Conservation (phyloP, 129 eudicot genomes). For the Chrysanthemum seticuspe region DNA sequence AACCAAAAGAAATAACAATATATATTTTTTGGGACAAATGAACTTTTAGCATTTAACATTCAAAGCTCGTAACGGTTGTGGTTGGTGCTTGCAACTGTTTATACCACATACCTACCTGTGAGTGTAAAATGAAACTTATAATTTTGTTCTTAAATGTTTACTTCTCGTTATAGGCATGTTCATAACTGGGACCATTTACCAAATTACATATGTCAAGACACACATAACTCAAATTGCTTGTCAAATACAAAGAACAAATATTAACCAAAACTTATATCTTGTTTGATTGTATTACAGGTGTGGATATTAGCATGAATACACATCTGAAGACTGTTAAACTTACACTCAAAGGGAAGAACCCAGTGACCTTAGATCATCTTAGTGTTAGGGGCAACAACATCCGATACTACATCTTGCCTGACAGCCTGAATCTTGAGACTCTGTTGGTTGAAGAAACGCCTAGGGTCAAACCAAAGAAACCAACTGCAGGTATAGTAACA, state of each 20-base stretch:
- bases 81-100: too few species aligned
- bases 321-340: constrained; percentile 92
- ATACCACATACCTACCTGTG: too few species aligned
- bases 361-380: constrained; percentile 87
- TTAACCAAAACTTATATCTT: background rate
- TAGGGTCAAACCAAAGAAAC: constrained; percentile 94
- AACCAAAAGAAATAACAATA: too few species aligned
- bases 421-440: constrained; percentile 94
- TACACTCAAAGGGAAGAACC: constrained; percentile 89
- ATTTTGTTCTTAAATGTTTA: too few species aligned
- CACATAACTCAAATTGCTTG: background rate
- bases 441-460: constrained; percentile 91
- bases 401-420: constrained; percentile 90
- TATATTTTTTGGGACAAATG: too few species aligned
- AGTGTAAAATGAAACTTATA: too few species aligned
- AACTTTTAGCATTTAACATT: too few species aligned
- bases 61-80: too few species aligned
- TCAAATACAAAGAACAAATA: too few species aligned
- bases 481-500: constrained; percentile 68
- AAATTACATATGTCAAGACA: background rate
- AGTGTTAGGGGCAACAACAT: constrained; percentile 96
- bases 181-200: constrained; percentile 7
- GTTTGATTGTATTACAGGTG: constrained; percentile 48
- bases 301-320: constrained; percentile 94
- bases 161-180: background rate